Evolutionary conservation across 2,329 filamentous ascomycete species (phyloP).

Genomic region (Aspergillus costaricaensis): DNA sequence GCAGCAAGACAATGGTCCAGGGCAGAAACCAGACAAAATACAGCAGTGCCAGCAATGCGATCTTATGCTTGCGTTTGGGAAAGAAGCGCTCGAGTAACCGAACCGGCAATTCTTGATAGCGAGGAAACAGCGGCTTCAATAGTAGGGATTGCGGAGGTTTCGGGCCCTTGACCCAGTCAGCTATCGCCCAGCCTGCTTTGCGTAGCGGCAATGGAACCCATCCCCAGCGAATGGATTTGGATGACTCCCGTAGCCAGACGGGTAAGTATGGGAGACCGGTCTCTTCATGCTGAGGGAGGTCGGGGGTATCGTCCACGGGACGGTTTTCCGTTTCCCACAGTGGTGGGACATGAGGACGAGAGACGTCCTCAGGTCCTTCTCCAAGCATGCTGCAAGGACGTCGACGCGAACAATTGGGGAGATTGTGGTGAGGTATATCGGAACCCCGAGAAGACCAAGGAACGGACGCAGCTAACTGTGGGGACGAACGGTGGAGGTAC

Average conservation of each 20-base stretch:
- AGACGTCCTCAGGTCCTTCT: constrained; percentile 34
- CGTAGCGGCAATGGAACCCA: constrained; percentile 51
- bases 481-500: too few relatives aligned
- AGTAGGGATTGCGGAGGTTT: constrained; percentile 48
- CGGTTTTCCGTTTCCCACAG: constrained; percentile 39
- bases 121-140: constrained; percentile 50
- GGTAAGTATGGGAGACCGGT: constrained; percentile 36
- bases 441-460: too few relatives aligned
- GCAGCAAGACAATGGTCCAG: constrained; percentile 48
- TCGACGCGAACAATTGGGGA: neutral
- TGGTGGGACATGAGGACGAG: constrained; percentile 36
- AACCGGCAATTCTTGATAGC: constrained; percentile 50
- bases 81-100: constrained; percentile 46
- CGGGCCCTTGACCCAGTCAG: constrained; percentile 51
- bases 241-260: constrained; percentile 52
- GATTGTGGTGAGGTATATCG: too few relatives aligned
- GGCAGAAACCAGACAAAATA: constrained; percentile 51
- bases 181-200: constrained; percentile 46
- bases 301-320: constrained; percentile 36
- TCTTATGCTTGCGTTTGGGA: constrained; percentile 50
- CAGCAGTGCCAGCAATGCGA: constrained; percentile 44
- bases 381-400: constrained; percentile 29
- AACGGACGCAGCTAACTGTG: too few relatives aligned
- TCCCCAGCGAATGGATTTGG: constrained; percentile 49
- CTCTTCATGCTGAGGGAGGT: constrained; percentile 35